These are phyloP conservation scores for Thelonectria rubi DNA, from an alignment of 2,329 filamentous ascomycete species.

Conservation along the genomic window DNA sequence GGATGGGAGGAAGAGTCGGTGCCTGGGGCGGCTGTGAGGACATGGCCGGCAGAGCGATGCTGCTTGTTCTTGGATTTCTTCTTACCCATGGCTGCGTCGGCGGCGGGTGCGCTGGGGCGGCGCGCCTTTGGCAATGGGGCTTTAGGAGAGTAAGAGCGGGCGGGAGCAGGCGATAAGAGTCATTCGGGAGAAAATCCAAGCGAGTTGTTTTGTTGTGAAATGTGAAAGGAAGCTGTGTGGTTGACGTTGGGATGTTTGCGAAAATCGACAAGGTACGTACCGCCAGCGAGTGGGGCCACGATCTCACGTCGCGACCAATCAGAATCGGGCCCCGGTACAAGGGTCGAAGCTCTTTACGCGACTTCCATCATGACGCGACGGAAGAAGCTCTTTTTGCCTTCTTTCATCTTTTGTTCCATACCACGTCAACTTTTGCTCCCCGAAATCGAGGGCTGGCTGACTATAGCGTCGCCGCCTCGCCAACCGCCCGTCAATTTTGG, in stretches of 20 bases:
- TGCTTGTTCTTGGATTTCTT: slow-evolving; percentile 31
- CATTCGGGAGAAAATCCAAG: neutral
- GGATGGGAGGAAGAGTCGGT: slow-evolving; percentile 23
- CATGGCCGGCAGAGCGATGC: slow-evolving; percentile 22
- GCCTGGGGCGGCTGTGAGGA: slow-evolving; percentile 32
- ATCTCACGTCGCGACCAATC: slow-evolving; percentile 5
- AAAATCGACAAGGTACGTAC: slow-evolving; percentile 2
- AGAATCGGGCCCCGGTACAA: neutral
- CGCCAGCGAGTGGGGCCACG: neutral
- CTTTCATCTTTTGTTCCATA: neutral
- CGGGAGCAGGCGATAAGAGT: neutral
- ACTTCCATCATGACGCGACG: slow-evolving; percentile 25
- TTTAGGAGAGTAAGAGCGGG: too few species aligned
- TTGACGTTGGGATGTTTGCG: neutral
- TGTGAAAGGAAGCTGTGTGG: neutral
- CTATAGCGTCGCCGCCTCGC: slow-evolving; percentile 2
- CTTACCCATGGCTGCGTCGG: slow-evolving; percentile 38
- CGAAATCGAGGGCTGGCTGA: neutral
- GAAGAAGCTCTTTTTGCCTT: neutral
- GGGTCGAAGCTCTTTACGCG: slow-evolving; percentile 27
- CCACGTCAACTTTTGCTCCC: neutral
- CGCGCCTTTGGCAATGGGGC: slow-evolving; percentile 23
- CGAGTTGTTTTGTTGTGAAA: neutral
- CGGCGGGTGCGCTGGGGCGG: slow-evolving; percentile 17
- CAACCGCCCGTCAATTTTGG: neutral